Conservation (phyloP, 2,329 filamentous ascomycete genomes). For the Westerdykella ornata region DNA sequence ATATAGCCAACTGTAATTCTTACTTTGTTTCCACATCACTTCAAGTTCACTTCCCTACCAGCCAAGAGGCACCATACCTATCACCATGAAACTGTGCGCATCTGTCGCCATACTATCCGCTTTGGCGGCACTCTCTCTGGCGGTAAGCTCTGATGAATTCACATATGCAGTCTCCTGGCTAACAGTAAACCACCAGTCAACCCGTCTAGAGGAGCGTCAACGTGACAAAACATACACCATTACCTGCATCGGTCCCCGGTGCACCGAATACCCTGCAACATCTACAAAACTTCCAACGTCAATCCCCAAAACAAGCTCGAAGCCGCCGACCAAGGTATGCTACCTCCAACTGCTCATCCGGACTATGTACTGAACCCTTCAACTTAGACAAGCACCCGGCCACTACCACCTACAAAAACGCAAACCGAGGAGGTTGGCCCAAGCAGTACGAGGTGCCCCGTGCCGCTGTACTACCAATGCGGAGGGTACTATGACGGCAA, state of each 20-base stretch:
- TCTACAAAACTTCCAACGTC: constrained; percentile 7
- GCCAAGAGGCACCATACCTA: neutral
- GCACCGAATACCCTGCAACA: constrained; percentile 12
- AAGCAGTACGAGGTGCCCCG: constrained; percentile 26
- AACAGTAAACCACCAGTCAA: constrained; percentile 13
- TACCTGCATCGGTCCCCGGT: constrained; percentile 20
- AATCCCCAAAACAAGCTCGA: neutral
- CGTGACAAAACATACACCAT: constrained; percentile 18
- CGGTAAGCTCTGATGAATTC: constrained; percentile 11
- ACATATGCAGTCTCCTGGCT: neutral
- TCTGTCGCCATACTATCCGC: constrained; percentile 10
- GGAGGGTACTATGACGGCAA: constrained; percentile 21
- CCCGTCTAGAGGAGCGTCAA: constrained; percentile 16
- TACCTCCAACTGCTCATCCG: neutral
- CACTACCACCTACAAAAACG: constrained; percentile 9
- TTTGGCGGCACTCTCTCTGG: constrained; percentile 13
- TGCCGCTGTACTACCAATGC: constrained; percentile 28
- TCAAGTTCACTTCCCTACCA: no score
- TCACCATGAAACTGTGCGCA: constrained; percentile 16
- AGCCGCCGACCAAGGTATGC: constrained; percentile 8
- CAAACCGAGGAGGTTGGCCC: constrained; percentile 16
- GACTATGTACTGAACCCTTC: neutral
- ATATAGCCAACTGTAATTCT: no score
- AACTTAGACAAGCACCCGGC: constrained; percentile 8
- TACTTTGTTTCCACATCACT: no score